Evolutionary conservation across 2,329 filamentous ascomycete species (phyloP).

Genomic region (Nigrospora sphaerica): DNA sequence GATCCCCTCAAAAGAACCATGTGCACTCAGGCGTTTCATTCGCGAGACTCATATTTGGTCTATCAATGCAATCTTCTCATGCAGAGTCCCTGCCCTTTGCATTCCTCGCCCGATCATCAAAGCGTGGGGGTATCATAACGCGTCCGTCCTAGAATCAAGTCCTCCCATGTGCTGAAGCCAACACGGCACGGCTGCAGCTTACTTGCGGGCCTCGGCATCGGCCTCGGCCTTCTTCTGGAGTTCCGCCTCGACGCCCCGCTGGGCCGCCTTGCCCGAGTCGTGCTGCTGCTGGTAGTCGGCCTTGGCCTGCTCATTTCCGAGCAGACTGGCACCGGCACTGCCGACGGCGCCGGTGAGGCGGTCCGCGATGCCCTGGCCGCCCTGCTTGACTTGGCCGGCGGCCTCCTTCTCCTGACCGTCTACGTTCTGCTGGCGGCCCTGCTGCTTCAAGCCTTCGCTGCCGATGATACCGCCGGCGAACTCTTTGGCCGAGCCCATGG

Average conservation of each 20-base stretch:
- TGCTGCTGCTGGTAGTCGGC: conserved; percentile 61
- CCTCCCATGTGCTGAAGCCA: too few species aligned
- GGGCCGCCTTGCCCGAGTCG: conserved; percentile 75
- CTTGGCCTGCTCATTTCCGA: conserved; percentile 62
- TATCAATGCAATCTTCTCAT: too few species aligned
- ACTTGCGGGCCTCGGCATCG: conserved; percentile 1
- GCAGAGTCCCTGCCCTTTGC: too few species aligned
- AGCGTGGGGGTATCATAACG: background rate
- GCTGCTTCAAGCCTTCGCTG: conserved; percentile 54
- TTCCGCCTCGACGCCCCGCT: conserved; percentile 77
- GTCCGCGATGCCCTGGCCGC: conserved; percentile 58
- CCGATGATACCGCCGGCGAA: conserved; percentile 69
- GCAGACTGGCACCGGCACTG: conserved; percentile 61
- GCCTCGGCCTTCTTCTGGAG: conserved; percentile 62
- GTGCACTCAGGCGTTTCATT: too few species aligned
- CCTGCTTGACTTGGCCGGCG: conserved; percentile 71
- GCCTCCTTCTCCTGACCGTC: conserved; percentile 78
- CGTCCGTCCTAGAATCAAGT: too few species aligned
- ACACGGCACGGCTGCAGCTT: background rate
- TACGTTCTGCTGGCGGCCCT: conserved; percentile 71
- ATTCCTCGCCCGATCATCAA: too few species aligned
- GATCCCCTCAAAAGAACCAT: too few species aligned
- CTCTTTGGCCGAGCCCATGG: conserved; percentile 80
- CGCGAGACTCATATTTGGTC: too few species aligned
- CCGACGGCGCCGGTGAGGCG: conserved; percentile 68